Conservation (phyloP, 73 alveolate species). For the Stentor coeruleus region DNA sequence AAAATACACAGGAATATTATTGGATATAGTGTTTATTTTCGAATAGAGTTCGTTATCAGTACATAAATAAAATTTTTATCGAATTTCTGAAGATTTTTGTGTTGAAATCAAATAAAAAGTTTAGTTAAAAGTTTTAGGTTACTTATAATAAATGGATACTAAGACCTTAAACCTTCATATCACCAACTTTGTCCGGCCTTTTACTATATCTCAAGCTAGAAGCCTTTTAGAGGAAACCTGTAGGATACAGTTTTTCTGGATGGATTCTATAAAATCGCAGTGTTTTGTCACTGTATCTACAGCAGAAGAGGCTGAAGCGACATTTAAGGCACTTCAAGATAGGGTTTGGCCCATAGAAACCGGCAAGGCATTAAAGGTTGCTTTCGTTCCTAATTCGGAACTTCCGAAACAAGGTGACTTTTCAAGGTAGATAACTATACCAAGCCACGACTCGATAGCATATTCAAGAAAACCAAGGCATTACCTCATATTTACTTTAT, state of each 20-base stretch:
- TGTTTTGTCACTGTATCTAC: not conserved
- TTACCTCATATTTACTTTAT: not conserved
- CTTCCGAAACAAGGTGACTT: not conserved
- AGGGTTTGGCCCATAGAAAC: not conserved
- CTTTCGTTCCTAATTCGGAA: not conserved
- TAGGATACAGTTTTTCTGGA: not conserved
- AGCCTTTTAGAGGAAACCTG: not conserved
- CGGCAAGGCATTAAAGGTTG: not conserved
- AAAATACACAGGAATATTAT: too few species aligned
- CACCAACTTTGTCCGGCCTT: not conserved
- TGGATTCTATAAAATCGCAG: not conserved
- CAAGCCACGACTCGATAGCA: not conserved
- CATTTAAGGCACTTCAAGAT: not conserved
- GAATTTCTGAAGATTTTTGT: too few species aligned
- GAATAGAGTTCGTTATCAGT: too few species aligned
- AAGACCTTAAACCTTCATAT: not conserved
- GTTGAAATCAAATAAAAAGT: too few species aligned
- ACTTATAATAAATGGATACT: not conserved
- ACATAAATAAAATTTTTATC: too few species aligned
- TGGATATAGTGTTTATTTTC: too few species aligned
- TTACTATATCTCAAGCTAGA: not conserved
- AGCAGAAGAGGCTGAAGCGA: not conserved
- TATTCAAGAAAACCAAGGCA: not conserved
- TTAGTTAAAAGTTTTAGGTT: too few species aligned
- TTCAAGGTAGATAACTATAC: not conserved